phyloP scores from a whole-genome alignment of 768 basidiomycete species.

The Postia placenta region DNA sequence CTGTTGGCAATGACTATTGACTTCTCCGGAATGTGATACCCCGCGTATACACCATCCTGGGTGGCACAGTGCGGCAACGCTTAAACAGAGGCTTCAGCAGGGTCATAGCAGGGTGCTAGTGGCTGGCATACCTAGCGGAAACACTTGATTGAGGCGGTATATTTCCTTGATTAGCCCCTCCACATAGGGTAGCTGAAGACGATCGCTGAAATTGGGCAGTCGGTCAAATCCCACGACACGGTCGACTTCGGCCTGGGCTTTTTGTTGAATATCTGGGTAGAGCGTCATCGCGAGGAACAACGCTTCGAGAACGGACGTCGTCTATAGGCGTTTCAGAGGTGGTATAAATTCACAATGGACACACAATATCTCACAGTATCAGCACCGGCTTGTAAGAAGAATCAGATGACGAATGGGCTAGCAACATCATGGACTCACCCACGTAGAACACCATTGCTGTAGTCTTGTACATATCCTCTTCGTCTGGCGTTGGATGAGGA shows the following conservation, averaged over 20 bases:
- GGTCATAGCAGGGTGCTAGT: too few species aligned
- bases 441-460: neutral
- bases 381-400: neutral
- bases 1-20: too few species aligned
- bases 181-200: constrained; percentile 10
- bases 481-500: neutral
- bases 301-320: neutral
- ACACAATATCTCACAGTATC: neutral
- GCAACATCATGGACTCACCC: too few species aligned
- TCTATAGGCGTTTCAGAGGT: neutral
- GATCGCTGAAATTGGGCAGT: constrained; percentile 14
- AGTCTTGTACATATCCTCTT: neutral
- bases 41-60: too few species aligned
- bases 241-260: too few species aligned
- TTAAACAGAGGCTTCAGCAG: too few species aligned
- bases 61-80: too few species aligned
- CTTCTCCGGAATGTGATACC: too few species aligned
- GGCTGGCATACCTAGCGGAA: too few species aligned
- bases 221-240: constrained; percentile 10
- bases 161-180: too few species aligned
- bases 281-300: constrained; percentile 11
- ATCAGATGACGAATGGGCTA: too few species aligned
- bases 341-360: neutral
- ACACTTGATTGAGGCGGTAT: too few species aligned
- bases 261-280: constrained; percentile 8